A percentile compares a stretch with the other conserved stretches of the same genome.
Evolutionary conservation across 495 filamentous ascomycete genomes (phyloP).

Genomic region (Amphirosellinia nigrospora): DNA sequence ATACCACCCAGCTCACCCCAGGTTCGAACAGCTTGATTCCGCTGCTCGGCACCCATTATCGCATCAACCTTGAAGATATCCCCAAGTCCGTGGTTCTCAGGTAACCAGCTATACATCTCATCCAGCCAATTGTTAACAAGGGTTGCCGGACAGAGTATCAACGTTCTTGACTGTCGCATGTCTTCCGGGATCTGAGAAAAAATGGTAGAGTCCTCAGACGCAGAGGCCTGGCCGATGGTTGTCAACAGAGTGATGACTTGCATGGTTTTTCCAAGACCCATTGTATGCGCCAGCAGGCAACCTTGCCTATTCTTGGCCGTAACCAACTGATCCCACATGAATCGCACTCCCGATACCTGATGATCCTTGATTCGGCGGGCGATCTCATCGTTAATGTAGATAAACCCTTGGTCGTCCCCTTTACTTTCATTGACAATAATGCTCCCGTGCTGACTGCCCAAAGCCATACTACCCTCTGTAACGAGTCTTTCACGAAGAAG

Average conservation of each 20-base stretch:
- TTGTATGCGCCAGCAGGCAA: constrained; percentile 87
- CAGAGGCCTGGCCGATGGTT: constrained; percentile 70
- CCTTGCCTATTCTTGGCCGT: constrained; percentile 64
- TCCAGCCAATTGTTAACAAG: constrained; percentile 84
- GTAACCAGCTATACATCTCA: constrained; percentile 75
- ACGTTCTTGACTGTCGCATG: constrained; percentile 65
- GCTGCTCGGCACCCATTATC: constrained; percentile 32
- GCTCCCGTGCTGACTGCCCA: constrained; percentile 31
- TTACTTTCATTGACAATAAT: constrained; percentile 78
- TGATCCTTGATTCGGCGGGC: constrained; percentile 59
- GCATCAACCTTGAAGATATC: constrained; percentile 56
- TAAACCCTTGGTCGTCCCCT: constrained; percentile 57
- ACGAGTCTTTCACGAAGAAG: constrained; percentile 52
- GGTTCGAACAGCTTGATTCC: constrained; percentile 50
- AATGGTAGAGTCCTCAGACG: constrained; percentile 62
- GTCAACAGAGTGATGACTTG: constrained; percentile 83
- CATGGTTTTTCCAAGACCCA: constrained; percentile 95
- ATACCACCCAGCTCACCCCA: constrained; percentile 76
- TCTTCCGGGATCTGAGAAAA: constrained; percentile 67
- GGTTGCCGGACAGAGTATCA: constrained; percentile 77
- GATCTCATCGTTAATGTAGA: constrained; percentile 57
- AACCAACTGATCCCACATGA: constrained; percentile 88
- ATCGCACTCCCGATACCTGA: constrained; percentile 74
- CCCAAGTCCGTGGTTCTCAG: constrained; percentile 55
- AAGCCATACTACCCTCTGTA: constrained; percentile 41